Percentiles rank a stretch among this genome's conserved stretches.
Conservation (phyloP, 176 grass and related monocot genomes). For the Triticum turgidum region DNA sequence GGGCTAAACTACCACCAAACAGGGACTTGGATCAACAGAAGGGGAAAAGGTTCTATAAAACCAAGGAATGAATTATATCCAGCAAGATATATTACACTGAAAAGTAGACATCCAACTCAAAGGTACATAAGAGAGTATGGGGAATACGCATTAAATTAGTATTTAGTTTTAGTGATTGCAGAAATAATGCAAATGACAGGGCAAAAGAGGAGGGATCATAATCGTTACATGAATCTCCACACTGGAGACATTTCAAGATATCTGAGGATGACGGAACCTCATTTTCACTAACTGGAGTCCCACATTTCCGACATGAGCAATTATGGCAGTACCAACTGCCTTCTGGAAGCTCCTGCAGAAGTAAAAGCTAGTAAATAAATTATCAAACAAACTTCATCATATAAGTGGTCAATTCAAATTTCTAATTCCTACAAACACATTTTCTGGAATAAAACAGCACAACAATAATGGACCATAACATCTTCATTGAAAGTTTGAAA, state of each 20-base stretch:
- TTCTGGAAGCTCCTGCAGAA: constrained; percentile 70
- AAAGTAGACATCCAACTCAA: neutral
- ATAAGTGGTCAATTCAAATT: neutral
- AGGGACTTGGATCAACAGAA: neutral
- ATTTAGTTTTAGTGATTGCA: neutral
- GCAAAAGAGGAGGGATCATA: constrained; percentile 6
- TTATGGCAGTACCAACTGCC: constrained; percentile 87
- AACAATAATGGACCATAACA: constrained; percentile 2
- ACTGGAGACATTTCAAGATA: constrained; percentile 67
- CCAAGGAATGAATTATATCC: neutral
- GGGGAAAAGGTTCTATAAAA: neutral
- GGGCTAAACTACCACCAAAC: neutral
- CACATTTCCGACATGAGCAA: constrained; percentile 67
- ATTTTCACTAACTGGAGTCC: constrained; percentile 48
- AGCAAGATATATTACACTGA: neutral
- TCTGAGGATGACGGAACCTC: constrained; percentile 37
- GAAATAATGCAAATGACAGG: neutral
- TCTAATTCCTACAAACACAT: neutral
- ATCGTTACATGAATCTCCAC: constrained; percentile 65
- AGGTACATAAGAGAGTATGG: neutral
- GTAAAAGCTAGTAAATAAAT: constrained; percentile 26
- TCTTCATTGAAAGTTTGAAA: constrained; percentile 1
- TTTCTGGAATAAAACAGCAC: constrained; percentile 20
- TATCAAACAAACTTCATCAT: constrained; percentile 10
- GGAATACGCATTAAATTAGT: neutral